Percentiles rank a stretch among this genome's conserved stretches.
Evolutionary conservation across 257 asterid genomes (phyloP).

Genomic region (Penstemon davidsonii): DNA sequence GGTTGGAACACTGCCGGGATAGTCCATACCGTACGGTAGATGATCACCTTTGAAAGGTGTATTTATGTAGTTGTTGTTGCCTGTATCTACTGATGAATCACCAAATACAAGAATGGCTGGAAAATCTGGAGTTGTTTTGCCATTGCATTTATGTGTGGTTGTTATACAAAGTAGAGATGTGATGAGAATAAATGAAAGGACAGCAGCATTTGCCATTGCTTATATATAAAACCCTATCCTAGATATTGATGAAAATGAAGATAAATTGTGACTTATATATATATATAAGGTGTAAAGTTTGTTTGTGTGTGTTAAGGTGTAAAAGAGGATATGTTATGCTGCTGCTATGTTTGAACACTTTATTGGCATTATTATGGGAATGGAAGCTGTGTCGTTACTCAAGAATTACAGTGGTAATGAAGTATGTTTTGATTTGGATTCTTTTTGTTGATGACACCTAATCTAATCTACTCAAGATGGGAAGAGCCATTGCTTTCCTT

Average conservation of each 20-base stretch:
- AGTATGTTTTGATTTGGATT: constrained; percentile 13
- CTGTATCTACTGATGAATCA: constrained; percentile 67
- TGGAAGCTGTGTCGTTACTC: constrained; percentile 20
- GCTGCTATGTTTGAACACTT: constrained; percentile 23
- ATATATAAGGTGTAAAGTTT: not conserved
- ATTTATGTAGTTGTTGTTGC: constrained; percentile 70
- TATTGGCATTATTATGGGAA: constrained; percentile 15
- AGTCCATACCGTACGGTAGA: constrained; percentile 56
- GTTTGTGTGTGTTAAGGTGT: constrained; percentile 5
- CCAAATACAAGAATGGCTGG: constrained; percentile 68
- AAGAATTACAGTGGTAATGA: not conserved
- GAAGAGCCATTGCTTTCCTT: constrained; percentile 13
- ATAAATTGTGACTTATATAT: not conserved
- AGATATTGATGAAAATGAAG: not conserved
- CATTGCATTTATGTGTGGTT: constrained; percentile 22
- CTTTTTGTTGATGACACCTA: not conserved
- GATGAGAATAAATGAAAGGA: constrained; percentile 25
- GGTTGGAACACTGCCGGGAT: constrained; percentile 49
- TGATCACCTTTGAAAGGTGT: constrained; percentile 47
- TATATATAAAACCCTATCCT: not conserved
- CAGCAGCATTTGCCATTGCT: constrained; percentile 15
- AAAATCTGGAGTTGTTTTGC: constrained; percentile 33
- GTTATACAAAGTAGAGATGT: constrained; percentile 26
- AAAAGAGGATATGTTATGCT: not conserved
- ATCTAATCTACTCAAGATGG: not conserved